Percentiles rank a stretch among this genome's conserved stretches.
Conservation (phyloP, 257 asterid species). For the Solanum arcanum region DNA sequence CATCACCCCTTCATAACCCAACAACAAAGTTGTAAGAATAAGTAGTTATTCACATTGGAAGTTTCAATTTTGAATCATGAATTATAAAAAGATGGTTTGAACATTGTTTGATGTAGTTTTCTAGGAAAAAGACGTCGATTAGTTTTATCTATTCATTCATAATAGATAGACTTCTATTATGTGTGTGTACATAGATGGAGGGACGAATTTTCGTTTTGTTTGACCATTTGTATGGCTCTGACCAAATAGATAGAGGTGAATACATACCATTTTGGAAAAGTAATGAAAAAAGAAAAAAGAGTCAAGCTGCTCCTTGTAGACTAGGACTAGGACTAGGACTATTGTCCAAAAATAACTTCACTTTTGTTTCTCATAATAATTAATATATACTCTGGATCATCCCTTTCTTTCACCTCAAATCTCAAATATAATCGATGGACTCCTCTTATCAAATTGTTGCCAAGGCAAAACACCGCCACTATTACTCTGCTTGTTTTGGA, state of each 20-base stretch:
- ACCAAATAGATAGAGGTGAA: neutral
- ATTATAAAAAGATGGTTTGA: neutral
- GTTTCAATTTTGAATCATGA: neutral
- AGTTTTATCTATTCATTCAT: too few species aligned
- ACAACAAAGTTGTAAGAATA: neutral
- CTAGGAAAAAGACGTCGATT: too few species aligned
- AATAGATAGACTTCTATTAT: too few species aligned
- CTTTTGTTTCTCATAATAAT: neutral
- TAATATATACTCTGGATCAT: neutral
- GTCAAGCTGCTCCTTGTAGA: neutral
- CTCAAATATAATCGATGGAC: neutral
- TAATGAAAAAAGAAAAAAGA: too few species aligned
- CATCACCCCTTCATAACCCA: too few species aligned
- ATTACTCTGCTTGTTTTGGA: constrained; percentile 28
- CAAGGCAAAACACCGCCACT: constrained; percentile 15
- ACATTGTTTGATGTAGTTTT: neutral
- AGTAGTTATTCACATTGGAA: neutral
- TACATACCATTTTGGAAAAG: neutral
- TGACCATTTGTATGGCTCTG: neutral
- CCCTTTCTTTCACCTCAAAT: neutral
- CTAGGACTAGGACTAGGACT: neutral
- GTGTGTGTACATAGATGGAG: neutral
- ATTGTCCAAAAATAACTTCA: neutral
- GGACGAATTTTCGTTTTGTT: neutral
- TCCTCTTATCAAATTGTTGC: neutral